These are phyloP conservation scores for Penicillium paxilli DNA, from an alignment of 495 filamentous ascomycete species.

Conservation along the genomic window DNA sequence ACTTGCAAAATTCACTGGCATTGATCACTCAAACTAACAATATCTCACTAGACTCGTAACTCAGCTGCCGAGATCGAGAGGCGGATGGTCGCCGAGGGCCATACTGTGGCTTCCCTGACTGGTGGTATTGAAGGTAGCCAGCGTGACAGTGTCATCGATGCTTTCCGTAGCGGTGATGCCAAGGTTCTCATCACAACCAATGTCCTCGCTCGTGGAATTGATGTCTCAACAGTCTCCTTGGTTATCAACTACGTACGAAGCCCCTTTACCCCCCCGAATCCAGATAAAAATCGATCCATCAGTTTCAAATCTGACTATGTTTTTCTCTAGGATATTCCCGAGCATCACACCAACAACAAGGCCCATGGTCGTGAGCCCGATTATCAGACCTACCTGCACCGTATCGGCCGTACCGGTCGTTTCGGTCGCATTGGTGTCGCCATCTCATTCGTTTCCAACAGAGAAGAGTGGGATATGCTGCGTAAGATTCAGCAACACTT, in stretches of 20 bases:
- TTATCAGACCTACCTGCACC: conserved; percentile 93
- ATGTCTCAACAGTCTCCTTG: conserved; percentile 94
- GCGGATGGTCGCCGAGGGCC: conserved; percentile 84
- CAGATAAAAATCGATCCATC: not conserved
- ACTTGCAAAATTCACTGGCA: not conserved
- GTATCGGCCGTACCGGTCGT: conserved; percentile 94
- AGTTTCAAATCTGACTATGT: conserved; percentile 3
- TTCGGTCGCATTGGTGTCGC: conserved; percentile 97
- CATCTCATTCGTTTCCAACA: conserved; percentile 86
- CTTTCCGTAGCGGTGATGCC: conserved; percentile 79
- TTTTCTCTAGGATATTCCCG: conserved; percentile 55
- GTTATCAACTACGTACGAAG: conserved; percentile 85
- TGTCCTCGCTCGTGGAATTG: conserved; percentile 93
- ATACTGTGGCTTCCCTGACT: conserved; percentile 85
- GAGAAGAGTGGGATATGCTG: conserved; percentile 71
- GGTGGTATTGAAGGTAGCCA: conserved; percentile 79
- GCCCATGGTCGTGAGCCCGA: conserved; percentile 57
- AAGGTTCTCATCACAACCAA: conserved; percentile 99
- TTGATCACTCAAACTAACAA: conserved; percentile 21
- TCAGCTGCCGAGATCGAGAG: conserved; percentile 80
- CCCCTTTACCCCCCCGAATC: not conserved
- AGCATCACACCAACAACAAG: conserved; percentile 23
- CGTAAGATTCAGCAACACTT: conserved; percentile 75
- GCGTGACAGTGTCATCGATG: conserved; percentile 82
- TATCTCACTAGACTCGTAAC: conserved; percentile 60